Evolutionary conservation across 306 rosid species (phyloP).

Genomic region (Inga oerstediana): DNA sequence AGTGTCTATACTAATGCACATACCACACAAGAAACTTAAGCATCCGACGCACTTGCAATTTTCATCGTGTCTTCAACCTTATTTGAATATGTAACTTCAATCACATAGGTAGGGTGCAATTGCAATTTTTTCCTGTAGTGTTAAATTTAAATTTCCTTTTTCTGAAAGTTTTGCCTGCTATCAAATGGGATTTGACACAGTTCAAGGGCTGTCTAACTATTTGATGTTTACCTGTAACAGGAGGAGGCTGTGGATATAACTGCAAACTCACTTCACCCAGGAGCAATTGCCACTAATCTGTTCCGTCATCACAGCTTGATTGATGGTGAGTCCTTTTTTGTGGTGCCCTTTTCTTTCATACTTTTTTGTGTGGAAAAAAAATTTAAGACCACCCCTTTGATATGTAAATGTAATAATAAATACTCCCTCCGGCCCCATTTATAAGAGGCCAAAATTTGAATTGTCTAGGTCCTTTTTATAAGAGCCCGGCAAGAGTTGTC

Average conservation of each 20-base stretch:
- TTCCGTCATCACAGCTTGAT: conserved; percentile 44
- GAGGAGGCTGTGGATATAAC: conserved; percentile 53
- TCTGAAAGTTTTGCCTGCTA: neutral
- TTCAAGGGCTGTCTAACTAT: neutral
- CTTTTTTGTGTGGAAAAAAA: neutral
- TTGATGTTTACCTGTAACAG: conserved; percentile 36
- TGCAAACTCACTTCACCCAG: conserved; percentile 64
- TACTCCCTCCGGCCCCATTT: no score
- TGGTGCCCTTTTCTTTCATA: neutral
- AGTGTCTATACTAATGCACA: neutral
- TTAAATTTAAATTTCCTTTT: neutral
- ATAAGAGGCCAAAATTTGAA: no score
- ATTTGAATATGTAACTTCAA: neutral
- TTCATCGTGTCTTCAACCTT: neutral
- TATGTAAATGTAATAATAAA: no score
- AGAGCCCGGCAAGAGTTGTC: no score
- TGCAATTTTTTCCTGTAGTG: neutral
- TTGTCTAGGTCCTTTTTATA: no score
- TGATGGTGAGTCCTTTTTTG: conserved; percentile 39
- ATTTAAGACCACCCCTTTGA: neutral
- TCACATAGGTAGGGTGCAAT: conserved; percentile 16
- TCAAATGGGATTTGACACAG: conserved; percentile 10
- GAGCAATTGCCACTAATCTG: conserved; percentile 56
- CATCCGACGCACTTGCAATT: no score
- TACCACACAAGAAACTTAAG: neutral